Base-by-base conservation (phyloP, 2,329 filamentous ascomycete genomes). In the Diaporthe caulivora region DNA sequence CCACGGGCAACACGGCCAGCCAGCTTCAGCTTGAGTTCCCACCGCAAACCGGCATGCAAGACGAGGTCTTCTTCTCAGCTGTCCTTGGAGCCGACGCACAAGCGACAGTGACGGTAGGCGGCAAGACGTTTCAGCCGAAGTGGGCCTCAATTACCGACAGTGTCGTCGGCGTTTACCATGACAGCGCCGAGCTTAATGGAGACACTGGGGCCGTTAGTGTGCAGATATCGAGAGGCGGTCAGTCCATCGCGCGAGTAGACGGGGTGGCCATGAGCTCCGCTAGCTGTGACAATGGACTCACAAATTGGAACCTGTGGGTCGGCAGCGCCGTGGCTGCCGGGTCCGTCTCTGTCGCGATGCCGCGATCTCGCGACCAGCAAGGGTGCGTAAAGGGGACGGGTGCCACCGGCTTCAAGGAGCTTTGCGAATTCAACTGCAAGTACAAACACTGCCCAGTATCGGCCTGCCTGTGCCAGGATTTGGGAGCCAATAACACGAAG, bases 1-100 rank as follows among this genome's bases (percentile, higher is more conserved):
- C 82, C 1, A 80, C 80, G 24, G 82, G 80, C 58, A 79, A 77
- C 74, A 75, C 76, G 69, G 78, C 75, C 71, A 79, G 70, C 73
- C 77, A 75, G 77, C 77, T 77, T 24, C 78, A 78, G 26, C 31
- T 75, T 9, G 75, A 79, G 67, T 79, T 78, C 29, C 73, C 75
- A 0, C 76, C 79, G 13, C 53, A 62, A 10, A 53, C 5, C 49
- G 11, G 26, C 49, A 53, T 53, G 49, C 8, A 10, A 10, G 49
- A 53, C 49, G 29, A 53, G 24, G 9, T 53, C 49, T 53, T 53
- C 24, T 53, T 53, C 24, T 53, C 49, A 15, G 49, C 49, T 29
- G 1, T 53, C 3, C 49, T 53, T 2, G 49, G 49, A 1, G 1
- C 49, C 11, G 8, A 53, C 6, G 49, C 49, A 53, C 8, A 53